Conservation (phyloP, 2,329 filamentous ascomycete species). For the Davidsoniella neocaledoniae region DNA sequence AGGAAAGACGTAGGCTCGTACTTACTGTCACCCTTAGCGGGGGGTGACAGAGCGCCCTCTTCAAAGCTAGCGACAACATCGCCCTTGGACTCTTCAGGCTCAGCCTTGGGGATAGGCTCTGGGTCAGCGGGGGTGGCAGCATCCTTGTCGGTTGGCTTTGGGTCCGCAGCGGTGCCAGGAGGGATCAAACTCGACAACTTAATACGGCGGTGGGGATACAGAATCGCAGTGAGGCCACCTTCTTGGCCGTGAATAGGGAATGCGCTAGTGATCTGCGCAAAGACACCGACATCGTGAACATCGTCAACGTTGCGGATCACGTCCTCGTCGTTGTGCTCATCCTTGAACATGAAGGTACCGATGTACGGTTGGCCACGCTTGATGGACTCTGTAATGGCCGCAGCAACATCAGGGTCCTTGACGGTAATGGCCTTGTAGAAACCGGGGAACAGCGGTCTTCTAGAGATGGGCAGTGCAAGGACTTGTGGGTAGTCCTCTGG, state of each 20-base stretch:
- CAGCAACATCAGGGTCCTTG: conserved; percentile 76
- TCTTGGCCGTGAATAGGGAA: conserved; percentile 83
- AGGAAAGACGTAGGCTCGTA: conserved; percentile 87
- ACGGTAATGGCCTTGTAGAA: conserved; percentile 99
- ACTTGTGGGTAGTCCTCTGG: conserved; percentile 96
- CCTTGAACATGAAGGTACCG: conserved; percentile 91
- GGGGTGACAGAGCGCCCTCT: conserved; percentile 48
- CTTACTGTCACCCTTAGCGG: conserved; percentile 34
- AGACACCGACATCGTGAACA: conserved; percentile 90
- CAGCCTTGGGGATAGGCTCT: conserved; percentile 43
- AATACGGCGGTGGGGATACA: conserved; percentile 92
- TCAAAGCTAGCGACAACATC: conserved; percentile 97
- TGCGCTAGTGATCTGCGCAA: conserved; percentile 92
- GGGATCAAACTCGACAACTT: conserved; percentile 71
- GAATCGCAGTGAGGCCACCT: conserved; percentile 71
- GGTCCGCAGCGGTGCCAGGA: conserved; percentile 33
- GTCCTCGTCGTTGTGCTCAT: conserved; percentile 86
- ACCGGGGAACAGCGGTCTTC: conserved; percentile 83
- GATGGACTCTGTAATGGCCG: conserved; percentile 89
- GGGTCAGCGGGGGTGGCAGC: conserved; percentile 27
- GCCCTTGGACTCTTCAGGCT: conserved; percentile 61
- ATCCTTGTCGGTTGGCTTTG: conserved; percentile 33
- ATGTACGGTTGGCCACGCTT: conserved; percentile 95
- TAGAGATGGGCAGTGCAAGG: conserved; percentile 89
- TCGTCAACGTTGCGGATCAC: conserved; percentile 80